A percentile compares a stretch with the other conserved stretches of the same genome.
phyloP scores from a whole-genome alignment of 2,329 filamentous ascomycete species.

The Hypoxylon sp. region DNA sequence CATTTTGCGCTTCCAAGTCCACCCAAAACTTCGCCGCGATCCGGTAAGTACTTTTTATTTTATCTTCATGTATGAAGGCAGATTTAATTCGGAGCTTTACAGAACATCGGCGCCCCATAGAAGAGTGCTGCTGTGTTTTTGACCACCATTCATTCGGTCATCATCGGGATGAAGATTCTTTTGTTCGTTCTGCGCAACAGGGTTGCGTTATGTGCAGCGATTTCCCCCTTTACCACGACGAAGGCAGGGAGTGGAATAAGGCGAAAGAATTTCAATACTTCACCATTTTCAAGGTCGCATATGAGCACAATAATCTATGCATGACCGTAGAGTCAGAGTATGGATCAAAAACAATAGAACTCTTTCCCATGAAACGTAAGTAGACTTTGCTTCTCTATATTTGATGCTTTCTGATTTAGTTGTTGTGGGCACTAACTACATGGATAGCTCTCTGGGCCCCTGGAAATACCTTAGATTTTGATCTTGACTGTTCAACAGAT shows the following conservation, averaged over 20 bases:
- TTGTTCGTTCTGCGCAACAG: constrained; percentile 16
- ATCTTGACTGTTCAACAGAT: constrained; percentile 13
- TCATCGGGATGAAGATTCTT: constrained; percentile 15
- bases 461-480: background rate
- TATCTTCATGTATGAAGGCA: too few relatives aligned
- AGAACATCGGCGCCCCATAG: background rate
- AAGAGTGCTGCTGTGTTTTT: background rate
- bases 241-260: background rate
- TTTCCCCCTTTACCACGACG: background rate
- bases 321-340: constrained; percentile 13
- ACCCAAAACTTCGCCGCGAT: background rate
- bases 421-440: background rate
- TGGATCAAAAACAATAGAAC: constrained; percentile 7
- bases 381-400: background rate
- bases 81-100: background rate
- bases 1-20: background rate
- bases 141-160: constrained; percentile 14
- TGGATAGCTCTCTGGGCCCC: background rate
- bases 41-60: background rate
- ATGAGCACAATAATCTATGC: background rate
- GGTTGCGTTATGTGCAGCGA: constrained; percentile 25
- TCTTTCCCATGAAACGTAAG: constrained; percentile 10
- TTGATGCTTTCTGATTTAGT: background rate
- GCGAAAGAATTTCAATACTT: constrained; percentile 1
- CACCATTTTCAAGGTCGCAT: constrained; percentile 11